These are phyloP conservation scores for Handroanthus guayacan DNA, from an alignment of 257 asterid species.

Conservation along the genomic window DNA sequence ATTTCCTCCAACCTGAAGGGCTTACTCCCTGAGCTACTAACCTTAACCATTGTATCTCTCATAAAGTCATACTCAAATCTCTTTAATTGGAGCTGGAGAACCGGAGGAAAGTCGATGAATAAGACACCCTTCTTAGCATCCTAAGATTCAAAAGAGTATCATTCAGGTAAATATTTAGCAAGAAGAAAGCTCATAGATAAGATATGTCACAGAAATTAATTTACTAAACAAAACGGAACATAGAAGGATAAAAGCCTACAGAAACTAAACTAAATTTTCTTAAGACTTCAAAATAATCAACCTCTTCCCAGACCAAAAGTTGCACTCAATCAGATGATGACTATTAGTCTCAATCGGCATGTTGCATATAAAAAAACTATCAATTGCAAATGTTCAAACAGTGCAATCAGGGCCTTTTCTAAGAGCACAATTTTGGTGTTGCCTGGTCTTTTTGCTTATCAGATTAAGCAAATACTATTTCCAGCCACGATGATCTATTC, in stretches of 20 bases:
- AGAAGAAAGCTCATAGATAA: conserved; percentile 27
- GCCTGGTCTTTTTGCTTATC: conserved; percentile 18
- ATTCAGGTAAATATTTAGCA: conserved; percentile 7
- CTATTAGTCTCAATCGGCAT: conserved; percentile 6
- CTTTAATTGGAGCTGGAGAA: conserved; percentile 86
- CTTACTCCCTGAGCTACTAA: conserved; percentile 42
- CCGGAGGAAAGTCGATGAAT: conserved; percentile 88
- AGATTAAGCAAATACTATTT: conserved; percentile 9
- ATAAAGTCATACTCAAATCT: conserved; percentile 88
- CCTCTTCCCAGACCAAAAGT: conserved; percentile 11
- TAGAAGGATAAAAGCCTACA: not conserved
- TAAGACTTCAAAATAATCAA: conserved; percentile 13
- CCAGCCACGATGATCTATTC: conserved; percentile 19
- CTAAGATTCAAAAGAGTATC: conserved; percentile 49
- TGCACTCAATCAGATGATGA: conserved; percentile 17
- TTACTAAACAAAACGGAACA: conserved; percentile 14
- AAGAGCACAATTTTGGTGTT: not conserved
- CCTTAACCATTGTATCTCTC: conserved; percentile 95
- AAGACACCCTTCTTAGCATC: conserved; percentile 92
- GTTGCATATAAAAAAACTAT: conserved; percentile 11
- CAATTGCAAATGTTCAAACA: conserved; percentile 21
- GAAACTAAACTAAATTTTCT: conserved; percentile 25
- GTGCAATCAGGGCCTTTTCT: not conserved
- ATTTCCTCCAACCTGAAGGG: conserved; percentile 8
- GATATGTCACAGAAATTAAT: conserved; percentile 3